Evolutionary conservation across 192 early-diverging fungal species (phyloP).

Genomic region (Spizellomyces punctatus): DNA sequence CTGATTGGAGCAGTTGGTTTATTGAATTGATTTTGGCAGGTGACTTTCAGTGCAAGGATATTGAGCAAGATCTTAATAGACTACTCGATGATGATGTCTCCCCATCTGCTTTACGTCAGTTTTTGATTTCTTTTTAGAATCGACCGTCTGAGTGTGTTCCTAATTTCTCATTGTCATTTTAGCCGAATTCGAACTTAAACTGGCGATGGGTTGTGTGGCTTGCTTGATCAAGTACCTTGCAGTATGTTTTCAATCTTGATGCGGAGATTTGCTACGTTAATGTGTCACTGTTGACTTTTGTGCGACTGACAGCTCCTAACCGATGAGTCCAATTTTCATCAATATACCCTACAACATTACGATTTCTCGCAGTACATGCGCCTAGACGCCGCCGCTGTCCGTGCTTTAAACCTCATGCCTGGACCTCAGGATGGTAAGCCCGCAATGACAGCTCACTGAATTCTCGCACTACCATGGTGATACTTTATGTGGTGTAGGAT

Average conservation of each 20-base stretch:
- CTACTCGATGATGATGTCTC: conserved; percentile 71
- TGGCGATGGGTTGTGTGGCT: conserved; percentile 69
- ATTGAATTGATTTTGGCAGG: conserved; percentile 19
- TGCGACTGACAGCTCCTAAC: conserved; percentile 54
- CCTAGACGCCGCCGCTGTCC: conserved; percentile 86
- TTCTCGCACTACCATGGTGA: neutral
- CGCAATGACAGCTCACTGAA: neutral
- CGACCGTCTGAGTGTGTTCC: too few species aligned
- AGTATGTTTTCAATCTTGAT: conserved; percentile 30
- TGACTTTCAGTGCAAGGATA: conserved; percentile 73
- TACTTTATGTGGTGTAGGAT: conserved; percentile 29
- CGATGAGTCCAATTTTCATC: conserved; percentile 79
- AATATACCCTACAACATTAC: conserved; percentile 70
- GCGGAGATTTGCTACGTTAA: neutral
- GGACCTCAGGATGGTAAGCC: conserved; percentile 64
- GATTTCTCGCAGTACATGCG: conserved; percentile 90
- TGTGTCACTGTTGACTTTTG: neutral
- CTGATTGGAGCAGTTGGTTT: neutral
- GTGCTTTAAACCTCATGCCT: conserved; percentile 85
- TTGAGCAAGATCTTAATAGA: conserved; percentile 85
- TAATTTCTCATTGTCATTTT: neutral
- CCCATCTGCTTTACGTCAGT: conserved; percentile 67
- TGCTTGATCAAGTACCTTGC: conserved; percentile 74
- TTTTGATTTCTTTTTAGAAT: neutral
- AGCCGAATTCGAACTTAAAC: conserved; percentile 51